Base-by-base conservation (phyloP, 768 basidiomycete species). In the Boletus rubropictus region DNA sequence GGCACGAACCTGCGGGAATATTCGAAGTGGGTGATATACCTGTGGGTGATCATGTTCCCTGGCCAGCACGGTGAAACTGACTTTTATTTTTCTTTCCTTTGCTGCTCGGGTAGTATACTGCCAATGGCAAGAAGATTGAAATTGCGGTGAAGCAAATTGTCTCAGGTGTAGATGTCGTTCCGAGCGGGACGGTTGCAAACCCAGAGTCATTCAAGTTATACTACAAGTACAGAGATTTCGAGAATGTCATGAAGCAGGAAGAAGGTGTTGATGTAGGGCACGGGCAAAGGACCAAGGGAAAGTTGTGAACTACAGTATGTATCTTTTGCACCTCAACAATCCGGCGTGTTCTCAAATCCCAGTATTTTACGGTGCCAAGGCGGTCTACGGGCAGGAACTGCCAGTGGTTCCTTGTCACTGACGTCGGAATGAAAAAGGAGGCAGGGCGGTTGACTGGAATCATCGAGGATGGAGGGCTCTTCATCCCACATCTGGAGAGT, bases 41-140 rank as follows among this genome's bases (percentile, higher is more conserved):
- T 33, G 85, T 86, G 42, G 42, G 84, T 72, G 9, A 5, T 28
- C 36, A 11, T 15, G 5, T 43, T 34, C 34, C 21, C 36, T 47
- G 4, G 24, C 11, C 7, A 21, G 35, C 25, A 27, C 10, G 25
- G 28, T 21, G 41, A 31, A 22, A 33, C 47, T 52, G 20, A 48
- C n/a, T 37, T 10, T 29, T 31, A 35, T n/a, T n/a, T n/a, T n/a
- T n/a, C n/a, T n/a, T 15, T 27, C 33, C 20, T 12, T 32, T 35
- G 21, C n/a, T 9, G 27, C 25, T 18, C 6, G 22, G 4, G 34
- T 46, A 86, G 86, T 85, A 86, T 52, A 87, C 84, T 0, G 79
- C 85, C 9, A 86, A 86, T 40, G 79, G 79, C 10, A 88, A 86
- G 72, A 86, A 86, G 59, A 84, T 86, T 34, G 86, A 86, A 65